Evolutionary conservation across 2,329 filamentous ascomycete species (phyloP), one percentile per base, ranked within the genome.

Genomic region (Verticillium nubilum): DNA sequence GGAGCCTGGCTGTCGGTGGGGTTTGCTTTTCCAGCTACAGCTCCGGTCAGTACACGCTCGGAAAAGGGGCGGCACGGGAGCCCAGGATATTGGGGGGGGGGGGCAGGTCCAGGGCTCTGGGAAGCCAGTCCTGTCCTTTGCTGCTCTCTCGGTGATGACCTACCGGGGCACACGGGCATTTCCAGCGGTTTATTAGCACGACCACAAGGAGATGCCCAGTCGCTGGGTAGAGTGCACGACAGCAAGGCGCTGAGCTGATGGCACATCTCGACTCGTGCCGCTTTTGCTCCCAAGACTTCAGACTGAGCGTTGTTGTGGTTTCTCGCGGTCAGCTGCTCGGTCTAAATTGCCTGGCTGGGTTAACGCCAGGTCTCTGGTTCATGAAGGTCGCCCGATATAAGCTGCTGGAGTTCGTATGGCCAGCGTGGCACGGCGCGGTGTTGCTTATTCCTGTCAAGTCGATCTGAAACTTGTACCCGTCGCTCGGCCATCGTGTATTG

Each of bases 141-240:
- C n/a, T 12, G 42, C 42, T 23, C 42, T 50, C 42, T 19, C 42
- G 42, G 3, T 3, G n/a, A 13, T 19, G 25, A 19, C 19, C 19
- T 23, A 12, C 19, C 42, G 42, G n/a, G 54, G 33, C 10, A 3
- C 19, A 19, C 35, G 25, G 54, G 54, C 19, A 56, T 47, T 56
- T 56, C 54, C 54, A 56, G 54, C 54, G 23, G 54, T 56, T 37
- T 28, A 35, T 37, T 28, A 35, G 54, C 33, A 56, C 54, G 31
- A 35, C 35, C n/a, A n/a, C 27, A 28, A 35, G 26, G 23, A 15
- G 54, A n/a, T n/a, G 27, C 25, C 54, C 54, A 23, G 35, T 42
- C 35, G 7, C 9, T 2, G 35, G n/a, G 1, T 19, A 50, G 42
- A 13, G 13, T 31, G 29, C 29, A 31, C 29, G 29, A 31, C 29